Conservation (phyloP, 768 basidiomycete species). For the Suillus weaverae region DNA sequence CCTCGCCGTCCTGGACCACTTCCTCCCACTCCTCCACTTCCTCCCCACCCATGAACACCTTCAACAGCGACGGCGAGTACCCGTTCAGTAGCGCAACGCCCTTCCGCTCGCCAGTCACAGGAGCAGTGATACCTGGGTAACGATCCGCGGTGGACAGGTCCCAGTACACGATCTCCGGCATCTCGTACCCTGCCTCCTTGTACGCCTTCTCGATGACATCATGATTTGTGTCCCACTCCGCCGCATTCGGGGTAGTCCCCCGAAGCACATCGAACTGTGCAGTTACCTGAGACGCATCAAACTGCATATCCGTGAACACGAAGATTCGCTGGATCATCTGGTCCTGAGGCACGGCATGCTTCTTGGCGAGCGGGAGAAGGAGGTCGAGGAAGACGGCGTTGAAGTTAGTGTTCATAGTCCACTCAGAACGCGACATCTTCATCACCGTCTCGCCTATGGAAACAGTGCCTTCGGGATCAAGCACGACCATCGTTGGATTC, state of each 20-base stretch:
- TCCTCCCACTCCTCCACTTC: constrained; percentile 41
- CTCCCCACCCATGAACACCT: constrained; percentile 65
- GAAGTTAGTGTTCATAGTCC: constrained; percentile 65
- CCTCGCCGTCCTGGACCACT: constrained; percentile 20
- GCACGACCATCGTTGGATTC: constrained; percentile 45
- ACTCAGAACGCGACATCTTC: constrained; percentile 37
- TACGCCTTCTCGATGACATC: constrained; percentile 56
- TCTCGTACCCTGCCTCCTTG: constrained; percentile 60
- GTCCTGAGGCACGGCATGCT: constrained; percentile 56
- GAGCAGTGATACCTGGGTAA: constrained; percentile 34
- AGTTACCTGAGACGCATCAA: constrained; percentile 38
- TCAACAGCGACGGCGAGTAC: constrained; percentile 67
- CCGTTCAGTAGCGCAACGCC: constrained; percentile 73
- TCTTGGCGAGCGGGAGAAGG: constrained; percentile 59
- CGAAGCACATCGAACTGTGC: neutral
- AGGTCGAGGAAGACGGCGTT: constrained; percentile 61
- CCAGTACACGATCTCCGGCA: constrained; percentile 78
- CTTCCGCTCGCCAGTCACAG: constrained; percentile 50
- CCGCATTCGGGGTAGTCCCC: constrained; percentile 5
- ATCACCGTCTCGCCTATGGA: constrained; percentile 39
- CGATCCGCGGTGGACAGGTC: constrained; percentile 40
- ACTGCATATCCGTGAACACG: constrained; percentile 81
- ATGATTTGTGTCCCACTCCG: constrained; percentile 62
- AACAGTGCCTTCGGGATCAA: constrained; percentile 40
- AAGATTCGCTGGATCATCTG: constrained; percentile 79